Evolutionary conservation across 139 green algal species (phyloP), one percentile per base, ranked within the genome.

Genomic region (Chlorella sp.): DNA sequence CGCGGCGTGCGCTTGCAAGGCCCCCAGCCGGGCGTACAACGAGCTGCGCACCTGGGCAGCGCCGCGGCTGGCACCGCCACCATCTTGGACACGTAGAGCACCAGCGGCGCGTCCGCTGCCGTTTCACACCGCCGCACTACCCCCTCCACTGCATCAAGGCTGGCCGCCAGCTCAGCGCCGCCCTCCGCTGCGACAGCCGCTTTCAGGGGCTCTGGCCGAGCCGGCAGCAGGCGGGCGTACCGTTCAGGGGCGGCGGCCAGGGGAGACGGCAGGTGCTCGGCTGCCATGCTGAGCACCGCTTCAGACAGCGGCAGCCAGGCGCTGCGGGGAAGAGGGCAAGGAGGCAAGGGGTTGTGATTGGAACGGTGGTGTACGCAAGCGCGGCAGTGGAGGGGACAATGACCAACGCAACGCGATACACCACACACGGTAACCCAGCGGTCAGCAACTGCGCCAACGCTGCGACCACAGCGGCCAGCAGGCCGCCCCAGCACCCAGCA

Each of bases 71-170:
- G 95, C 40, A 98, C 92, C 17, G 95, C 91, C 48, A 98, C 88
- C 96, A 98, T 98, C 85, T 99, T 99, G 62, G 93, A 97, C 51
- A 99, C 92, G 84, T 97, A 99, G 0, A 97, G 87, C 3, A 99
- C 91, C 40, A 92, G 73, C 0, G 96, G 95, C 6, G 93, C 95
- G 6, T 70, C 84, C 5, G 83, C 13, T 38, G 36, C 46, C 20
- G 89, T 76, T 77, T 83, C 82, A 82, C 90, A 95, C 34, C 7
- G 24, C 58, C 73, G 41, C 32, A 94, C 62, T 36, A 82, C 89
- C 0, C 32, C 34, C 81, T 91, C 62, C 28, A 85, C 65, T 24
- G 78, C 56, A 2, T 86, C 83, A 81, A 93, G 54, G 51, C 41
- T 76, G 41, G 8, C 44, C 19, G 5, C 14, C 64, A 84, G 60